Percentiles rank a stretch among this genome's conserved stretches.
These are phyloP conservation scores for Jasminum sambac DNA, from an alignment of 257 asterid species.

Conservation along the genomic window DNA sequence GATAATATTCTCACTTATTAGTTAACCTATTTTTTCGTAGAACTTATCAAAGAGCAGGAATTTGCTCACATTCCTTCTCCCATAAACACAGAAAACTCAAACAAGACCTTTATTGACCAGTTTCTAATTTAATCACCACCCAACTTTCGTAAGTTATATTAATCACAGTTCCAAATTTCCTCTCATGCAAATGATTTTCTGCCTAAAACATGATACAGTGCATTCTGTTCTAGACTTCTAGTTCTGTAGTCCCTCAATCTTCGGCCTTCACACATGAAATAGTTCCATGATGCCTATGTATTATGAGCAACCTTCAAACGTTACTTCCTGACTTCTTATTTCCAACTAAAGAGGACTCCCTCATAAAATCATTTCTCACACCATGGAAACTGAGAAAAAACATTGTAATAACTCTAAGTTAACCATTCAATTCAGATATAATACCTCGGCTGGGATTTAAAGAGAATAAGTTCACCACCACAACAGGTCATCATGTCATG, in stretches of 20 bases:
- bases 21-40: not conserved
- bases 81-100: not conserved
- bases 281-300: not conserved
- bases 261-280: not conserved
- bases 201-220: not conserved
- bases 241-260: not conserved
- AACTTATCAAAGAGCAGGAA: not conserved
- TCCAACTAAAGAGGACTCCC: not conserved
- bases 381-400: not conserved
- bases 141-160: not conserved
- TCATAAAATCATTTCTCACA: not conserved
- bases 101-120: not conserved
- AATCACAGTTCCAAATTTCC: not conserved
- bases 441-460: not conserved
- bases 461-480: not conserved
- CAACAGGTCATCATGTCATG: slow-evolving; percentile 2
- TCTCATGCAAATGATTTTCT: not conserved
- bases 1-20: not conserved
- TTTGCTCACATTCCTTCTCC: not conserved
- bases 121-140: not conserved
- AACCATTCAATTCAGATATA: not conserved
- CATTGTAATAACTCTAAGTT: not conserved
- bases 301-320: not conserved
- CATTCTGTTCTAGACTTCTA: not conserved
- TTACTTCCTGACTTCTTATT: not conserved